Evolutionary conservation across 129 eudicot genomes (phyloP).

Genomic region (Lonicera japonica): DNA sequence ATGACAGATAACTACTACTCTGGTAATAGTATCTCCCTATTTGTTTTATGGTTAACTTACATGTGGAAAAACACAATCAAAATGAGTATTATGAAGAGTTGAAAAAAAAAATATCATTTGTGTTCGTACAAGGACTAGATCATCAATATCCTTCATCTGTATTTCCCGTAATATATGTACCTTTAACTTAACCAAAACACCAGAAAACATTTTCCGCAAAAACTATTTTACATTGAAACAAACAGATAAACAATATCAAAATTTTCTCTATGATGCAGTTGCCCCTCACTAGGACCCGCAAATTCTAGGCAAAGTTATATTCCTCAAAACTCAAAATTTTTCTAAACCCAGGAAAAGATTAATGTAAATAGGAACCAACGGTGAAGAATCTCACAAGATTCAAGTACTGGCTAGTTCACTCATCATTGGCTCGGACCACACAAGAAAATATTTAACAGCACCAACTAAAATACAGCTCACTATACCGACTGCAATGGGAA

Average conservation of each 20-base stretch:
- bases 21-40: too few species aligned
- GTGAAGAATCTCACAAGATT: constrained; percentile 1
- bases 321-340: background rate
- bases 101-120: too few species aligned
- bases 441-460: constrained; percentile 26
- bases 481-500: constrained; percentile 30
- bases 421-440: constrained; percentile 3
- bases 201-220: too few species aligned
- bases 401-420: constrained; percentile 20
- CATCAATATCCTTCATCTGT: too few species aligned
- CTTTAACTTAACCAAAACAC: too few species aligned
- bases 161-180: too few species aligned
- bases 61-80: too few species aligned
- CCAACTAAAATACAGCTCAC: constrained; percentile 26
- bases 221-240: background rate
- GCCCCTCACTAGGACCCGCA: background rate
- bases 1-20: too few species aligned
- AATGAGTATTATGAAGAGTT: too few species aligned
- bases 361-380: too few species aligned
- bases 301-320: background rate
- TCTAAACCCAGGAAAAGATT: background rate
- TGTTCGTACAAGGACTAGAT: too few species aligned
- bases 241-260: background rate
- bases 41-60: too few species aligned
- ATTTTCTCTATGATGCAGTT: background rate